Base-by-base conservation (phyloP, 2,329 filamentous ascomycete species). In the Neofusicoccum umdonicola region DNA sequence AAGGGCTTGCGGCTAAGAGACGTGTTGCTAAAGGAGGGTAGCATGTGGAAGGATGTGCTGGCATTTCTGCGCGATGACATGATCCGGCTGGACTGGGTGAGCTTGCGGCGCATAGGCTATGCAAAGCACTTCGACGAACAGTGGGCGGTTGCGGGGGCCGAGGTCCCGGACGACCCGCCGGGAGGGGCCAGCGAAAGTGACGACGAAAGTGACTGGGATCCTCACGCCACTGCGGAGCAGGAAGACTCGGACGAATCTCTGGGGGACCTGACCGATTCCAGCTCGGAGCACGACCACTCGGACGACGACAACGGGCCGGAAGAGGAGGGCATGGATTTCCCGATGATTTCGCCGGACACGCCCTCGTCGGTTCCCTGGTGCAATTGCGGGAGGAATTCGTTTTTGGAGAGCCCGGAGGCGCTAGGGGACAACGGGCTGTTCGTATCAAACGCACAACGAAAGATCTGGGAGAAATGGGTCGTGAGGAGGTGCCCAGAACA, bases 101-200 rank as follows among this genome's bases (percentile, higher is more conserved):
- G 86, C 68, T 75, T 90, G n/a, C 79, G 85, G 41, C 78, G 85
- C 5, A 86, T 89, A 54, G 84, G 86, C 42, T 90, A 90, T 69
- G 82, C 81, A 2, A 78, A 76, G 41, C 78, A 84, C 60, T 85
- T 85, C 65, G 83, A 87, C 66, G 78, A 80, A 31, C 76, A 79
- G 58, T 77, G 74, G 69, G 75, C 77, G 15, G 71, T 76, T 3
- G 63, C 63, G 27, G 82, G 81, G 2, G 79, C 80, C 31, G 83
- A 84, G 68, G 76, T 85, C 2, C 80, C 78, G 8, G 81, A 83
- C 47, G 80, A 81, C 47, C 76, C 75, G 17, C 75, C 77, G 1
- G 73, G 75, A 0, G 76, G 77, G 2, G 73, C 72, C 13, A 82
- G 79, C 66, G 80, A 82, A 66, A 79, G 77, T 64, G 80, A 81